Conservation (phyloP, 805 yeast species). For the Candida parachauliodes region DNA sequence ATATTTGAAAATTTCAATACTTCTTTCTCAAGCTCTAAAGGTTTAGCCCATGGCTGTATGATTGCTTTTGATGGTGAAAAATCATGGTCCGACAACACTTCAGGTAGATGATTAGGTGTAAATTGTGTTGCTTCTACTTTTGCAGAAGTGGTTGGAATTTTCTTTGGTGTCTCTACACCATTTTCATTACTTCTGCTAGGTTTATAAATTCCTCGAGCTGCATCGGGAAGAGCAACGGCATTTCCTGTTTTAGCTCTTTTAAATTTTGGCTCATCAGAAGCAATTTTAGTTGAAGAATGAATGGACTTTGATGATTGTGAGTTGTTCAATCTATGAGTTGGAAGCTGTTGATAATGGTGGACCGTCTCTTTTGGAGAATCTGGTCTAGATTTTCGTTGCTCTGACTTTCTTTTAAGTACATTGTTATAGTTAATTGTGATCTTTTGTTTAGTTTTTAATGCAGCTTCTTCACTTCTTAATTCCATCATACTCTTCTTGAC, state of each 20-base stretch:
- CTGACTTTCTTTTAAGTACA: constrained; percentile 2
- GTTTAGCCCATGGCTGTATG: constrained; percentile 37
- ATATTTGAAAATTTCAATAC: constrained; percentile 12
- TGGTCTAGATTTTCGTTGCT: not conserved
- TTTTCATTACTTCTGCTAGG: not conserved
- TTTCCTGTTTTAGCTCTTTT: constrained; percentile 18
- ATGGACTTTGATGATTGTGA: no score
- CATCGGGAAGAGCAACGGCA: constrained; percentile 37
- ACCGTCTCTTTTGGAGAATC: not conserved
- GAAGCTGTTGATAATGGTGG: not conserved
- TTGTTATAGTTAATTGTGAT: constrained; percentile 8
- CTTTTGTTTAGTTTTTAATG: constrained; percentile 24
- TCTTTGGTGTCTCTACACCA: constrained; percentile 1
- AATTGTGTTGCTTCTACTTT: not conserved
- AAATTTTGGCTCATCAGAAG: not conserved
- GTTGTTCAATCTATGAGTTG: no score
- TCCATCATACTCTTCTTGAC: constrained; percentile 27
- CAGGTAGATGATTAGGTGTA: constrained; percentile 29
- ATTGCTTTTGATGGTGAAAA: constrained; percentile 18
- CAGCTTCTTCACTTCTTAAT: constrained; percentile 23
- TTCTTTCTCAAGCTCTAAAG: constrained; percentile 30
- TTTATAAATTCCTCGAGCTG: constrained; percentile 25
- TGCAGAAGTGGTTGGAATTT: not conserved
- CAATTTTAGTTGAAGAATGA: not conserved
- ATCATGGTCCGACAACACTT: constrained; percentile 41